Percentiles rank a stretch among this genome's conserved stretches.
These are phyloP conservation scores for Cenococcum geophilum DNA, from an alignment of 495 filamentous ascomycete species.

Conservation along the genomic window DNA sequence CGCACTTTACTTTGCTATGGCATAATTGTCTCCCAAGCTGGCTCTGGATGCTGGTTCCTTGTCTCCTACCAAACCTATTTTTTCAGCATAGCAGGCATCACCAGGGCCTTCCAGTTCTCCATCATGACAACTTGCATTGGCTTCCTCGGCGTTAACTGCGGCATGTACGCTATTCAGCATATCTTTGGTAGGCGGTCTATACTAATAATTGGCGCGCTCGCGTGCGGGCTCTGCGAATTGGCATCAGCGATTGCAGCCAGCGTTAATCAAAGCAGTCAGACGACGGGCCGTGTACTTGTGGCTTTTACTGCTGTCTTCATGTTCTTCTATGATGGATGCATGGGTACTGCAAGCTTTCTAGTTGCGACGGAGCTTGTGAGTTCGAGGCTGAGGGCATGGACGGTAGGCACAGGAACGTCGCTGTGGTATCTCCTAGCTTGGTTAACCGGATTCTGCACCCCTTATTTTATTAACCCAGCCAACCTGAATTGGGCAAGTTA, in stretches of 20 bases:
- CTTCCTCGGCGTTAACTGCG: slow-evolving; percentile 20
- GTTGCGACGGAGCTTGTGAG: slow-evolving; percentile 34
- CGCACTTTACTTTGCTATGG: slow-evolving; percentile 56
- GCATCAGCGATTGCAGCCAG: no score
- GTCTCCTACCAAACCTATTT: slow-evolving; percentile 45
- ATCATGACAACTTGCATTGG: slow-evolving; percentile 22
- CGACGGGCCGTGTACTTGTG: slow-evolving; percentile 8
- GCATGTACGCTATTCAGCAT: slow-evolving; percentile 15
- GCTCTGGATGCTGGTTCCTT: slow-evolving; percentile 16
- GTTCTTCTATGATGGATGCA: slow-evolving; percentile 23
- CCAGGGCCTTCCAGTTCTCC: slow-evolving; percentile 15
- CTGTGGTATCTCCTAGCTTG: slow-evolving; percentile 49
- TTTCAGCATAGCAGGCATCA: slow-evolving; percentile 19
- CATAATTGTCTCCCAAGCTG: slow-evolving; percentile 38
- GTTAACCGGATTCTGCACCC: slow-evolving; percentile 38
- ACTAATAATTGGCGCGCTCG: slow-evolving; percentile 17
- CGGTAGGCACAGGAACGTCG: slow-evolving; percentile 46
- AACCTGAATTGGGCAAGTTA: slow-evolving; percentile 43
- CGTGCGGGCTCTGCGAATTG: slow-evolving; percentile 16
- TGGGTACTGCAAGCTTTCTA: slow-evolving; percentile 13
- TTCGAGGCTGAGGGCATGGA: slow-evolving; percentile 47
- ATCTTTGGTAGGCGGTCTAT: slow-evolving; percentile 17
- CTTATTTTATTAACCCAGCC: slow-evolving; percentile 48
- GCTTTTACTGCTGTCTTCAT: slow-evolving; percentile 20
- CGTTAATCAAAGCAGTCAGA: no score